Percentiles rank a stretch among this genome's conserved stretches.
Evolutionary conservation across 495 filamentous ascomycete genomes (phyloP).

Genomic region (Jackrogersella multiformis): DNA sequence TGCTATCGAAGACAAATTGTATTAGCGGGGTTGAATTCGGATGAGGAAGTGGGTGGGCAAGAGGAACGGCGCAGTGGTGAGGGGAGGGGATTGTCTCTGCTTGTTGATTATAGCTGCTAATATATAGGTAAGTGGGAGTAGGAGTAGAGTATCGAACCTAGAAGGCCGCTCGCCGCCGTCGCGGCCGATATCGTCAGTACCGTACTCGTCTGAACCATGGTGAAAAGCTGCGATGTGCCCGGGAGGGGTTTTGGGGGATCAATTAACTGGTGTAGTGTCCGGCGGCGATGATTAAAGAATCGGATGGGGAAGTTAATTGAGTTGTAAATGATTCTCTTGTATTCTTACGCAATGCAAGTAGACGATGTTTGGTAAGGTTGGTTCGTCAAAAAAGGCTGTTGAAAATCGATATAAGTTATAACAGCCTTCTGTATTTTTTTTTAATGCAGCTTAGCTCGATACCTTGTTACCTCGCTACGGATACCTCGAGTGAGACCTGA

Average conservation of each 20-base stretch:
- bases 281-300: neutral
- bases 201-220: slow-evolving; percentile 72
- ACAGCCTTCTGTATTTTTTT: slow-evolving; percentile 34
- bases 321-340: neutral
- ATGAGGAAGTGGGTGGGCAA: slow-evolving; percentile 64
- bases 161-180: slow-evolving; percentile 75
- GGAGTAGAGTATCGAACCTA: slow-evolving; percentile 65
- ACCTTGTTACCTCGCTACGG: no score
- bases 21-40: slow-evolving; percentile 60
- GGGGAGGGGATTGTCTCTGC: neutral
- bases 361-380: slow-evolving; percentile 13
- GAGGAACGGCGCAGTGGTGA: slow-evolving; percentile 55
- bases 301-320: neutral
- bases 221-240: slow-evolving; percentile 46
- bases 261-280: slow-evolving; percentile 4
- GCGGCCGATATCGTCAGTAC: slow-evolving; percentile 78
- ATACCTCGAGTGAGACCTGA: no score
- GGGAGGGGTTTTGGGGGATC: slow-evolving; percentile 29
- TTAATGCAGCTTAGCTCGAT: slow-evolving; percentile 35
- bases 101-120: neutral
- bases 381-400: slow-evolving; percentile 18
- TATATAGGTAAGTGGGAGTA: neutral
- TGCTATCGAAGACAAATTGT: slow-evolving; percentile 45
- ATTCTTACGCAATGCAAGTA: slow-evolving; percentile 5
- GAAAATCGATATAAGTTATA: slow-evolving; percentile 2